These are phyloP conservation scores for Stemphylium lycopersici DNA, from an alignment of 2,329 filamentous ascomycete species.

Conservation along the genomic window DNA sequence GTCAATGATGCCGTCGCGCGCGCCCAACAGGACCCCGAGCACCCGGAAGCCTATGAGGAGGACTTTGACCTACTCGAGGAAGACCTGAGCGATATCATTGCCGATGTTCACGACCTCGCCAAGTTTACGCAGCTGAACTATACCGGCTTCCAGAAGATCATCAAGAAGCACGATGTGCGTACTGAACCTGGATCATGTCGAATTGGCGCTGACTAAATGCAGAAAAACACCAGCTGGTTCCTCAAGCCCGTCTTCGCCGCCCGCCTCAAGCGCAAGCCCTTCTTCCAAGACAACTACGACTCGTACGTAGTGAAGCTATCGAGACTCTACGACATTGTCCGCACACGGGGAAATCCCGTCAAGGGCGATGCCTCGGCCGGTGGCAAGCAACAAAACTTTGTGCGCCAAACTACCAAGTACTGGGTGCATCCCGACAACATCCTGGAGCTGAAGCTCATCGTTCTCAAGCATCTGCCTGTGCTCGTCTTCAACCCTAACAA, in stretches of 20 bases:
- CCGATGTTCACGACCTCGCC: constrained; percentile 95
- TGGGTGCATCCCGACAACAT: constrained; percentile 99
- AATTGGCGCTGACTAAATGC: constrained; percentile 25
- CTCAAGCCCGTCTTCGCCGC: constrained; percentile 95
- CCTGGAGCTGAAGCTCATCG: constrained; percentile 95
- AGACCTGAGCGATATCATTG: constrained; percentile 95
- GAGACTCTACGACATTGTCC: constrained; percentile 90
- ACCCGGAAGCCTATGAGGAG: constrained; percentile 72
- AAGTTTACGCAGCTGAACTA: constrained; percentile 99
- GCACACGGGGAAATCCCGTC: constrained; percentile 88
- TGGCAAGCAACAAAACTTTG: constrained; percentile 90
- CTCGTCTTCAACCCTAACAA: constrained; percentile 97
- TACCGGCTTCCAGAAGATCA: constrained; percentile 99
- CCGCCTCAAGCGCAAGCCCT: constrained; percentile 91
- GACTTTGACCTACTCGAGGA: constrained; percentile 94
- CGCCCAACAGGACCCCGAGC: constrained; percentile 30
- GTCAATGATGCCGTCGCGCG: constrained; percentile 85
- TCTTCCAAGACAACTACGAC: constrained; percentile 99
- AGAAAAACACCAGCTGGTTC: constrained; percentile 95
- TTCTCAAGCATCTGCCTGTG: constrained; percentile 95
- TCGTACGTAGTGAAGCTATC: constrained; percentile 93
- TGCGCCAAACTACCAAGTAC: constrained; percentile 98
- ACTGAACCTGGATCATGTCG: constrained; percentile 1
- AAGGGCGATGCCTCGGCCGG: constrained; percentile 92
- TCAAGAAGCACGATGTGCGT: constrained; percentile 96